phyloP scores from a whole-genome alignment of 352 stramenopile genomes.

The Halophytophthora batemanensis region DNA sequence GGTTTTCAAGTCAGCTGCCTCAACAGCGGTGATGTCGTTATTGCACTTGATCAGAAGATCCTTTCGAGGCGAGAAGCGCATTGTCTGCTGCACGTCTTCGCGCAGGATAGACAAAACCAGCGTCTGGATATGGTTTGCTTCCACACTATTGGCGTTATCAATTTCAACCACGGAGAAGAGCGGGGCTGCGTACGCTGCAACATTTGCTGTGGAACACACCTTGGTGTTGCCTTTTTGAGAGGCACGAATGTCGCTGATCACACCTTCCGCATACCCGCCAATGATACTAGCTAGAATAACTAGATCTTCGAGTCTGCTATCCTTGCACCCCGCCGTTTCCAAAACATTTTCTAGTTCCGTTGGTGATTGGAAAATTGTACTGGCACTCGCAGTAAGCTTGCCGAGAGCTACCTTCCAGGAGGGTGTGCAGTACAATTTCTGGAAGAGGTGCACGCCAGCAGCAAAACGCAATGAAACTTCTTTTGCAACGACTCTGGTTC shows the following conservation, averaged over 20 bases:
- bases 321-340: background rate
- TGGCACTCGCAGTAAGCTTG: slow-evolving; percentile 5
- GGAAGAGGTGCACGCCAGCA: slow-evolving; percentile 25
- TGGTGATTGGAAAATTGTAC: slow-evolving; percentile 1
- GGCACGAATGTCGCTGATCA: slow-evolving; percentile 18
- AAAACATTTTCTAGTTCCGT: slow-evolving; percentile 2
- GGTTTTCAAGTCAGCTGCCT: slow-evolving; percentile 11
- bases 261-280: slow-evolving; percentile 23
- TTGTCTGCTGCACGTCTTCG: slow-evolving; percentile 5
- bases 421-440: slow-evolving; percentile 16
- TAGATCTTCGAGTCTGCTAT: slow-evolving; percentile 2
- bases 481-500: background rate
- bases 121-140: slow-evolving; percentile 8
- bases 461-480: slow-evolving; percentile 21
- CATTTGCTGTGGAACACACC: background rate
- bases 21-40: slow-evolving; percentile 11
- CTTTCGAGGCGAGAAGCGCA: slow-evolving; percentile 14
- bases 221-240: background rate
- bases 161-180: slow-evolving; percentile 16
- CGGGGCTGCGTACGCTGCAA: slow-evolving; percentile 3
- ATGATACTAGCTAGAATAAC: slow-evolving; percentile 5
- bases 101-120: slow-evolving; percentile 13
- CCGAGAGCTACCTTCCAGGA: slow-evolving; percentile 19
- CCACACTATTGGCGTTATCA: slow-evolving; percentile 5
- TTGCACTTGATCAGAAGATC: slow-evolving; percentile 13